A percentile compares a stretch with the other conserved stretches of the same genome.
Conservation (phyloP, 768 basidiomycete species). For the Auriscalpium orientale region DNA sequence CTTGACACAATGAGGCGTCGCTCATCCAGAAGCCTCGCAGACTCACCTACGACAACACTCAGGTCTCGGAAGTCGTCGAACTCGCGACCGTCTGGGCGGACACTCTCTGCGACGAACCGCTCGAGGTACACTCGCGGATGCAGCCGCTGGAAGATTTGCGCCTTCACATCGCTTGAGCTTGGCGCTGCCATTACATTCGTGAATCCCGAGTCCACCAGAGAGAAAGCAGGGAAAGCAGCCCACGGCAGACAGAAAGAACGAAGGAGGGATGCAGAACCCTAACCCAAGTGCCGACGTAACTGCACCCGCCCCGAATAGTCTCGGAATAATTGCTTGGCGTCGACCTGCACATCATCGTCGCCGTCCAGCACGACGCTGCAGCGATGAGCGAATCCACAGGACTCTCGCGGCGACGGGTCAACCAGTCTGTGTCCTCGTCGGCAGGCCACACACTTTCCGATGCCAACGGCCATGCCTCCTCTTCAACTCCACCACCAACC, state of each 20-base stretch:
- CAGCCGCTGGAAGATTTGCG: constrained; percentile 70
- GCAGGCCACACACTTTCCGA: constrained; percentile 5
- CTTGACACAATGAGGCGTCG: constrained; percentile 29
- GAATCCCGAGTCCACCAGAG: no score
- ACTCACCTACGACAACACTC: constrained; percentile 72
- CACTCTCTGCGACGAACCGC: constrained; percentile 69
- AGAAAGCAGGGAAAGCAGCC: no score
- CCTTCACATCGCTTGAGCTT: constrained; percentile 12
- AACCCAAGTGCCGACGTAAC: no score
- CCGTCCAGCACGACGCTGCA: no score
- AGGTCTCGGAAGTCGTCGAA: constrained; percentile 65
- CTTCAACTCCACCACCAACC: constrained; percentile 18
- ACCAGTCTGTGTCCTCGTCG: constrained; percentile 29
- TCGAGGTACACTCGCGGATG: constrained; percentile 87
- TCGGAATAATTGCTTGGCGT: no score
- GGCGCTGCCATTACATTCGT: not conserved
- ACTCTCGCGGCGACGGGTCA: constrained; percentile 53
- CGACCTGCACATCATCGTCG: no score
- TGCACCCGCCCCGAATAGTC: no score
- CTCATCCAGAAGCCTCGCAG: not conserved
- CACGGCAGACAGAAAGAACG: no score
- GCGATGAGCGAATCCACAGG: constrained; percentile 19
- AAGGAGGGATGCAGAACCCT: no score
- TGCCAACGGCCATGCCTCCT: constrained; percentile 16
- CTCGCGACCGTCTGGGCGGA: constrained; percentile 81